These are phyloP conservation scores for Globisporangium echinulatum DNA, from an alignment of 352 stramenopile species.

Conservation along the genomic window DNA sequence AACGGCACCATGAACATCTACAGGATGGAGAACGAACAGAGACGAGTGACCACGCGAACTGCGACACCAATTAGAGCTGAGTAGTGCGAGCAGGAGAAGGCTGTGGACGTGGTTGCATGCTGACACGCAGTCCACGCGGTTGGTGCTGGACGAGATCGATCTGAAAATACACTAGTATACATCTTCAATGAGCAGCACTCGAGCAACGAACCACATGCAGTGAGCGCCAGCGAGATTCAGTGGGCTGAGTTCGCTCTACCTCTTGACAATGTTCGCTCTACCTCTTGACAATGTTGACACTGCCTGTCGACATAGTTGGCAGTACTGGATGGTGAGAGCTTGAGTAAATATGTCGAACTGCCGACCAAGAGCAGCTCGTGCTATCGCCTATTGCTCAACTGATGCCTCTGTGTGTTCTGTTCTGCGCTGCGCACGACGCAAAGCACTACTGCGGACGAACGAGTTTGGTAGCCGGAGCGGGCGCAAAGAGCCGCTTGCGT, in stretches of 20 bases:
- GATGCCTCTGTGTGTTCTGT: not conserved
- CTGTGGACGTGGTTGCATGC: too few relatives aligned
- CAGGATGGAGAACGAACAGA: not conserved
- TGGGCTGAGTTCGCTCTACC: too few relatives aligned
- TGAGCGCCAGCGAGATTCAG: too few relatives aligned
- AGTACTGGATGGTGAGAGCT: not conserved
- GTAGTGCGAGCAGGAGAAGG: too few relatives aligned
- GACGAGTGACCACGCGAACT: too few relatives aligned
- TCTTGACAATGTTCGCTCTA: not conserved
- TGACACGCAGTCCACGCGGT: too few relatives aligned
- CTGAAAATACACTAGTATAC: too few relatives aligned
- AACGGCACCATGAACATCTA: not conserved
- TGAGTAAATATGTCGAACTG: not conserved
- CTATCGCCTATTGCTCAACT: not conserved
- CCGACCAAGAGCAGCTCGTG: too few relatives aligned
- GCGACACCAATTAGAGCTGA: too few relatives aligned
- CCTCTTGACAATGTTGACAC: not conserved
- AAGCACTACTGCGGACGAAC: slow-evolving; percentile 8
- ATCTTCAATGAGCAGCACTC: not conserved
- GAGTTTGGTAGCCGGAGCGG: slow-evolving; percentile 4
- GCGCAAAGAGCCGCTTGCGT: slow-evolving; percentile 36
- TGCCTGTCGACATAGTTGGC: not conserved
- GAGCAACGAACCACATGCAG: too few relatives aligned
- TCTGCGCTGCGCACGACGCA: not conserved
- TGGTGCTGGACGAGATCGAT: too few relatives aligned